Conservation (phyloP, 1,139 yeast species). For the Hyphopichia khmerensis region DNA sequence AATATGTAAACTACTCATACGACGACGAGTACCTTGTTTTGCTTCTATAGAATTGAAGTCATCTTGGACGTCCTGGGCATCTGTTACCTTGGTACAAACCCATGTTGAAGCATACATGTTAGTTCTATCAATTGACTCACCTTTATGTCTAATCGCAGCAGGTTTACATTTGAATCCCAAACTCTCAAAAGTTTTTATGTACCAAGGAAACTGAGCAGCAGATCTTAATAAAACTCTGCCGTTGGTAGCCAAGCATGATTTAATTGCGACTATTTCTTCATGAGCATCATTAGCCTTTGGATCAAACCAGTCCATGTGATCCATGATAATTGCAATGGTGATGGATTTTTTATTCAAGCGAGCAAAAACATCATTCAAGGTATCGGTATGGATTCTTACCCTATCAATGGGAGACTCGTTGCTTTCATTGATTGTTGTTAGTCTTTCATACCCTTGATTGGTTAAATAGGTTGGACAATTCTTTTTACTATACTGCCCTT, state of each 20-base stretch:
- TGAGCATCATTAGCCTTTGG: slow-evolving; percentile 63
- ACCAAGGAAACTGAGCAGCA: slow-evolving; percentile 77
- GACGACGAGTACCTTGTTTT: slow-evolving; percentile 12
- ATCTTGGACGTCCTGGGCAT: slow-evolving; percentile 15
- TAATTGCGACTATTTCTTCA: slow-evolving; percentile 64
- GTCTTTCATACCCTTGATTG: slow-evolving; percentile 51
- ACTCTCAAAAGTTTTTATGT: slow-evolving; percentile 62
- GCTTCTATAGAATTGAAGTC: slow-evolving; percentile 2
- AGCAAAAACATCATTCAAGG: slow-evolving; percentile 70
- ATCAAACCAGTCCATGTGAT: slow-evolving; percentile 90
- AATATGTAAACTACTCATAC: slow-evolving; percentile 41
- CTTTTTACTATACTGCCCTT: slow-evolving; percentile 56
- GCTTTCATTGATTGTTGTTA: slow-evolving; percentile 33
- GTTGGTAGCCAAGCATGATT: slow-evolving; percentile 59
- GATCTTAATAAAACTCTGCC: slow-evolving; percentile 80
- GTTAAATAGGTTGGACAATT: slow-evolving; percentile 81
- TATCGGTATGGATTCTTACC: slow-evolving; percentile 77
- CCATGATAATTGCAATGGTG: slow-evolving; percentile 82
- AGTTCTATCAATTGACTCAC: slow-evolving; percentile 69
- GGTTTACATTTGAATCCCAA: slow-evolving; percentile 67
- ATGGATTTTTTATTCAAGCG: slow-evolving; percentile 62
- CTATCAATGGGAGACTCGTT: slow-evolving; percentile 52
- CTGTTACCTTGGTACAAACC: slow-evolving; percentile 61
- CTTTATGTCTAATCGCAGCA: slow-evolving; percentile 64
- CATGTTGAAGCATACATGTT: slow-evolving; percentile 90